phyloP scores from a whole-genome alignment of 2,329 filamentous ascomycete species.

The Microascus cirrosus region DNA sequence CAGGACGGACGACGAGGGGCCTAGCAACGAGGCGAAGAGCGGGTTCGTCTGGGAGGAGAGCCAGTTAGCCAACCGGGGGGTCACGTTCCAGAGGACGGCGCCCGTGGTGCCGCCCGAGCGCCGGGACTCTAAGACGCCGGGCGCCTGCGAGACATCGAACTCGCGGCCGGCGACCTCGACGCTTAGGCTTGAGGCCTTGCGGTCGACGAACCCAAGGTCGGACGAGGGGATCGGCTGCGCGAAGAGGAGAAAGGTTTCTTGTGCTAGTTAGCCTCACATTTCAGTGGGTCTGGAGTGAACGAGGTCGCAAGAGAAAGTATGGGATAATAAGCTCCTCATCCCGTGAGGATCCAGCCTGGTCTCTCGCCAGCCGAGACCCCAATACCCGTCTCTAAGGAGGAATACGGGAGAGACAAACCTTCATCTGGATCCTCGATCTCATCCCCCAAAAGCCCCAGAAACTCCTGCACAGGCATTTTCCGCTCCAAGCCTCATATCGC shows the following conservation, averaged over 20 bases:
- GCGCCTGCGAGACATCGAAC: slow-evolving; percentile 72
- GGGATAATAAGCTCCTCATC: background rate
- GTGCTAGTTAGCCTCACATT: background rate
- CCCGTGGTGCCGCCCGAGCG: slow-evolving; percentile 50
- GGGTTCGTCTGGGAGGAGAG: slow-evolving; percentile 52
- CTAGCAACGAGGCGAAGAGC: slow-evolving; percentile 40
- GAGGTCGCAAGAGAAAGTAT: too few relatives aligned
- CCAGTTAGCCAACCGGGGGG: slow-evolving; percentile 74
- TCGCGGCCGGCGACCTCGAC: slow-evolving; percentile 59
- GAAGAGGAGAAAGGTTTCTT: slow-evolving; percentile 88
- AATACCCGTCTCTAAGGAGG: background rate
- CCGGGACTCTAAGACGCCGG: slow-evolving; percentile 66
- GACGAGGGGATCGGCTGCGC: slow-evolving; percentile 61
- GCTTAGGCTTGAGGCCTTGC: slow-evolving; percentile 52
- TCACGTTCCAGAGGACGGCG: slow-evolving; percentile 81
- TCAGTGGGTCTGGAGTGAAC: background rate
- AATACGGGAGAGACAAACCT: slow-evolving; percentile 17
- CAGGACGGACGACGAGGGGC: slow-evolving; percentile 51
- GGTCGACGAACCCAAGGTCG: slow-evolving; percentile 77
- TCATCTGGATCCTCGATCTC: slow-evolving; percentile 38
- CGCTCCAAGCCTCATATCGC: background rate
- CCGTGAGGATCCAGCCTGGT: background rate
- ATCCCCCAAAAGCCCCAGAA: slow-evolving; percentile 5
- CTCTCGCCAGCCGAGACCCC: background rate
- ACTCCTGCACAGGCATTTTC: background rate